Evolutionary conservation across 768 basidiomycete genomes (phyloP).

Genomic region (Leucocoprinus sp.): DNA sequence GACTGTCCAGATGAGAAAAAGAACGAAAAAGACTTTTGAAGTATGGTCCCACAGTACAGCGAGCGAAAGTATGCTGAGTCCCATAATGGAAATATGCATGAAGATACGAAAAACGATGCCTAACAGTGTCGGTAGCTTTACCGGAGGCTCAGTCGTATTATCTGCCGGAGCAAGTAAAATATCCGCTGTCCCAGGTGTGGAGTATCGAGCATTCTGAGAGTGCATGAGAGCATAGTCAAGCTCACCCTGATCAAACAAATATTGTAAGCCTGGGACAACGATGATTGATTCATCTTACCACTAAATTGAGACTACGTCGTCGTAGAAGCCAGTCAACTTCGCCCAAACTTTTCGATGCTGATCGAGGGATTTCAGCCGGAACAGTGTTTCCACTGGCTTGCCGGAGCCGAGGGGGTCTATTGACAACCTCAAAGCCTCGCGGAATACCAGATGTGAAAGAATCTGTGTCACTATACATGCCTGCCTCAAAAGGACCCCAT

Average conservation of each 20-base stretch:
- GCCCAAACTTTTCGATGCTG: slow-evolving; percentile 48
- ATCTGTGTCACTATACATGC: slow-evolving; percentile 35
- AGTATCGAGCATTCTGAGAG: slow-evolving; percentile 37
- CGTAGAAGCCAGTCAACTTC: slow-evolving; percentile 77
- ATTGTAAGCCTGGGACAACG: slow-evolving; percentile 1
- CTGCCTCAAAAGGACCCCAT: slow-evolving; percentile 42
- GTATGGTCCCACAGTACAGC: slow-evolving; percentile 52
- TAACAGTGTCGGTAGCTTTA: slow-evolving; percentile 16
- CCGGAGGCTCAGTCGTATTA: slow-evolving; percentile 9
- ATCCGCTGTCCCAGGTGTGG: slow-evolving; percentile 29
- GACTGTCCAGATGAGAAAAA: slow-evolving; percentile 56
- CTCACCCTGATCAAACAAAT: slow-evolving; percentile 44
- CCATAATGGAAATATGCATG: slow-evolving; percentile 50
- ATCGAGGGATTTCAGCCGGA: slow-evolving; percentile 16
- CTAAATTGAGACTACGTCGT: slow-evolving; percentile 59
- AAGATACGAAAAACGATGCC: slow-evolving; percentile 11
- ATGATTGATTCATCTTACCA: slow-evolving; percentile 38
- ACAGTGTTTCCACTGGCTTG: slow-evolving; percentile 25
- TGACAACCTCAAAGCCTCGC: slow-evolving; percentile 43
- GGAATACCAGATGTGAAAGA: slow-evolving; percentile 34
- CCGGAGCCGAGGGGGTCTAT: slow-evolving; percentile 33
- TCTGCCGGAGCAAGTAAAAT: slow-evolving; percentile 35
- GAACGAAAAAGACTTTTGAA: slow-evolving; percentile 45
- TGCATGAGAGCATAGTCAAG: slow-evolving; percentile 63
- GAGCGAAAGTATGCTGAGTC: slow-evolving; percentile 48